Evolutionary conservation across 768 basidiomycete species (phyloP).

Genomic region (Lactarius akahatsu): DNA sequence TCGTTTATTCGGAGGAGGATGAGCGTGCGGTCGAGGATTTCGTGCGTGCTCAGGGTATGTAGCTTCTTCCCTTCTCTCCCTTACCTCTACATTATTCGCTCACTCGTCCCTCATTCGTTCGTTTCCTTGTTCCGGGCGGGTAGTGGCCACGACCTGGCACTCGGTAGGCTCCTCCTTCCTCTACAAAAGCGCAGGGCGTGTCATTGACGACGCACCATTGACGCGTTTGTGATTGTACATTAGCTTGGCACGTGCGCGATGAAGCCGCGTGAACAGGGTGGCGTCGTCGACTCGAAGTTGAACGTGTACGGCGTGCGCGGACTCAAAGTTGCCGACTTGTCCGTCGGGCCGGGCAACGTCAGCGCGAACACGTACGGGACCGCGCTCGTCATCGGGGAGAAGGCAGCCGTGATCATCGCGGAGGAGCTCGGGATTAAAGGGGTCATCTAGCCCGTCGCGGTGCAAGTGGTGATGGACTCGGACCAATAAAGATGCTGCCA

Average conservation of each 20-base stretch:
- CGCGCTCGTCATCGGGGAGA: constrained; percentile 53
- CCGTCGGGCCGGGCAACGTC: constrained; percentile 42
- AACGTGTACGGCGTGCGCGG: constrained; percentile 60
- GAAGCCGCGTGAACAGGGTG: constrained; percentile 55
- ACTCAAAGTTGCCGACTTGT: constrained; percentile 54
- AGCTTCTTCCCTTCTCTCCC: background rate
- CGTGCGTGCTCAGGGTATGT: constrained; percentile 24
- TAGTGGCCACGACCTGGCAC: too few relatives aligned
- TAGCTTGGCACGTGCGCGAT: constrained; percentile 66
- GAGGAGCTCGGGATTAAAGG: constrained; percentile 49
- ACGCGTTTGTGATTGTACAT: background rate
- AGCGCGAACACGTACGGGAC: constrained; percentile 47
- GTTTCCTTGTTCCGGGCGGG: too few relatives aligned
- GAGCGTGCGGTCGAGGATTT: constrained; percentile 38
- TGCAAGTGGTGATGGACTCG: too few relatives aligned
- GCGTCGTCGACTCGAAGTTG: constrained; percentile 63
- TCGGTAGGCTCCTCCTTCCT: too few relatives aligned
- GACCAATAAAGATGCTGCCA: background rate
- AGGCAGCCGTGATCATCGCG: constrained; percentile 58
- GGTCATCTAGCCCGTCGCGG: constrained; percentile 34
- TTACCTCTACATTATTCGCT: background rate
- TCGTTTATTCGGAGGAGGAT: constrained; percentile 35
- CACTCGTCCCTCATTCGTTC: background rate
- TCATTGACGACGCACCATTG: background rate
- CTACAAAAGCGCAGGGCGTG: too few relatives aligned